These are phyloP conservation scores for Caryopteris hybrid DNA, from an alignment of 305 asterid genomes.

Conservation along the genomic window DNA sequence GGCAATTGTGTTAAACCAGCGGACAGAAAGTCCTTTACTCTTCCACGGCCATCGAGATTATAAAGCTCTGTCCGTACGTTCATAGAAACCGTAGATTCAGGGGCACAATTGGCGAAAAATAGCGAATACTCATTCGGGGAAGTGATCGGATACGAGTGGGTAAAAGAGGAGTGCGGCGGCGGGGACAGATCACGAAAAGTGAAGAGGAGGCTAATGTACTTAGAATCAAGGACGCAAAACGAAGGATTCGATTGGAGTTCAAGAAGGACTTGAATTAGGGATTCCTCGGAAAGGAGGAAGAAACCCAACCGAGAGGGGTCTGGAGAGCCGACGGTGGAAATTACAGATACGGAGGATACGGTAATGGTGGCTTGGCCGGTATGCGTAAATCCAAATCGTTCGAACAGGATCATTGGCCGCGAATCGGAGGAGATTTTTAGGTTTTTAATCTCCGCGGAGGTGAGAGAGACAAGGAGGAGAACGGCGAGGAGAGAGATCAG, in stretches of 20 bases:
- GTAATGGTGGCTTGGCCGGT: constrained; percentile 67
- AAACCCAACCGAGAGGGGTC: constrained; percentile 76
- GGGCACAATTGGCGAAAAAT: constrained; percentile 89
- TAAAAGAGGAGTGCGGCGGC: constrained; percentile 70
- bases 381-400: constrained; percentile 92
- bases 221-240: constrained; percentile 85
- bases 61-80: constrained; percentile 80
- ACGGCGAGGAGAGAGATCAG: constrained; percentile 34
- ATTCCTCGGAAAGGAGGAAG: constrained; percentile 83
- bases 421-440: constrained; percentile 60
- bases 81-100: constrained; percentile 83
- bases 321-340: constrained; percentile 38
- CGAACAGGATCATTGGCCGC: constrained; percentile 88
- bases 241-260: constrained; percentile 78
- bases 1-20: constrained; percentile 91
- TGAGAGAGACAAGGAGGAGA: constrained; percentile 34
- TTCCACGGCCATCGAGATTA: constrained; percentile 58
- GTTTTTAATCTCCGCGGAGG: constrained; percentile 77
- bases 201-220: constrained; percentile 54
- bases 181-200: constrained; percentile 85
- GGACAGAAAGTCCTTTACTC: constrained; percentile 66
- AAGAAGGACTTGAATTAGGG: constrained; percentile 69
- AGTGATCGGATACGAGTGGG: constrained; percentile 61
- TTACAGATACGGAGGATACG: constrained; percentile 75
- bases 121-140: constrained; percentile 84